Evolutionary conservation across 1,284 basidiomycete species (phyloP).

Genomic region (Ustilago xerochloae): DNA sequence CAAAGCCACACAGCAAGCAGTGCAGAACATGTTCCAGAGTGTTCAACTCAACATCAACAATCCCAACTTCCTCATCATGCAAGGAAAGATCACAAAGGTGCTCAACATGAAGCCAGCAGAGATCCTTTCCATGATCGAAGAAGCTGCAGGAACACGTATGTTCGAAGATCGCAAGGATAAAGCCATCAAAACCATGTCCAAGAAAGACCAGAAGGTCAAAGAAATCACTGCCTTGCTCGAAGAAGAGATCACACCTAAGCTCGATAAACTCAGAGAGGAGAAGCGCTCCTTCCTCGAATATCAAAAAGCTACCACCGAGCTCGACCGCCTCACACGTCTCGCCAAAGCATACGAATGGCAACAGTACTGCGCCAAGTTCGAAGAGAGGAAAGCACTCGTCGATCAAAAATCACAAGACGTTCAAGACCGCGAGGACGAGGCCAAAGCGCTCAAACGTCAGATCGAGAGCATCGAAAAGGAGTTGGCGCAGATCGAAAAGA

Average conservation of each 20-base stretch:
- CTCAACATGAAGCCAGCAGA: slow-evolving; percentile 99
- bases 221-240: slow-evolving; percentile 77
- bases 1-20: slow-evolving; percentile 85
- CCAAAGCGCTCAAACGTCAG: slow-evolving; percentile 62
- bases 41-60: slow-evolving; percentile 99
- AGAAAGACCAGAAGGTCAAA: slow-evolving; percentile 96
- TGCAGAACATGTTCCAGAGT: slow-evolving; percentile 94
- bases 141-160: slow-evolving; percentile 98
- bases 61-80: slow-evolving; percentile 99
- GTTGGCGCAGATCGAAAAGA: slow-evolving; percentile 70
- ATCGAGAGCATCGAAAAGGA: slow-evolving; percentile 71
- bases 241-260: slow-evolving; percentile 94
- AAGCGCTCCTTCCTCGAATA: slow-evolving; percentile 90
- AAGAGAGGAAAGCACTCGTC: slow-evolving; percentile 68
- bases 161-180: slow-evolving; percentile 99
- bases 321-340: slow-evolving; percentile 86
- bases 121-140: slow-evolving; percentile 98
- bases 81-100: slow-evolving; percentile 81
- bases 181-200: slow-evolving; percentile 93
- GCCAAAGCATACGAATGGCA: slow-evolving; percentile 92
- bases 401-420: slow-evolving; percentile 64
- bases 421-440: slow-evolving; percentile 67
- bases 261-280: slow-evolving; percentile 89
- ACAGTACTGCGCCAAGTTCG: slow-evolving; percentile 62
- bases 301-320: slow-evolving; percentile 87